These are phyloP conservation scores for Metschnikowia aberdeeniae DNA, from an alignment of 805 yeast genomes.

Conservation along the genomic window DNA sequence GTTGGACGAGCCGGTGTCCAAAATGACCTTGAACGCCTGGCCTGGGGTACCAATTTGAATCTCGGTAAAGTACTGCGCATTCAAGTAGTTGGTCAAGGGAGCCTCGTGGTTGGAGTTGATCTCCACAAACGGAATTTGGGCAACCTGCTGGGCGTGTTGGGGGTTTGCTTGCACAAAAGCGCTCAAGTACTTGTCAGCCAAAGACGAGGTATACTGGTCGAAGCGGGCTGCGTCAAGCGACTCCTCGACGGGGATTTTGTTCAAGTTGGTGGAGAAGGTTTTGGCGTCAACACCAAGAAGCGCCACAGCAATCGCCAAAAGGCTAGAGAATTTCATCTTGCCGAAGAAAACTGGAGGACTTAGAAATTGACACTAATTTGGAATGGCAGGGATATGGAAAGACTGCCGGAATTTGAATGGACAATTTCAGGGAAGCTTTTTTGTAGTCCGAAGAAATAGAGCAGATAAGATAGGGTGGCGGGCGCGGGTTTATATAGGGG, in stretches of 20 bases:
- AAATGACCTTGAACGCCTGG: constrained; percentile 86
- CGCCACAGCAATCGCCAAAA: constrained; percentile 42
- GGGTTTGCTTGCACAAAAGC: constrained; percentile 37
- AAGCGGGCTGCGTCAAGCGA: constrained; percentile 49
- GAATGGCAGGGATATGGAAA: background rate
- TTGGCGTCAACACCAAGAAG: constrained; percentile 44
- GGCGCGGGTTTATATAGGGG: constrained; percentile 6
- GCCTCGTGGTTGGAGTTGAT: constrained; percentile 48
- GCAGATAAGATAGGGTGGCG: constrained; percentile 11
- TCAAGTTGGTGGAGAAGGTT: constrained; percentile 52
- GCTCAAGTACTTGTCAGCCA: constrained; percentile 59
- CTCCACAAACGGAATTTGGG: constrained; percentile 17
- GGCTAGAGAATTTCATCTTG: constrained; percentile 33
- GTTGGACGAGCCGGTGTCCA: constrained; percentile 96
- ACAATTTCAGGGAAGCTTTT: no score
- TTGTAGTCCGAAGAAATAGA: background rate
- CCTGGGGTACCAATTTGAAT: constrained; percentile 89
- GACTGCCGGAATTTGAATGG: no score
- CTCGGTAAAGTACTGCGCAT: constrained; percentile 95
- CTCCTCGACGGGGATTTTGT: constrained; percentile 56
- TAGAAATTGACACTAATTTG: background rate
- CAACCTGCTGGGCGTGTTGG: constrained; percentile 17
- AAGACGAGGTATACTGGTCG: constrained; percentile 50
- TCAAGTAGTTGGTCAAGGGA: constrained; percentile 88
- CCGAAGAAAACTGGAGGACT: background rate